These are phyloP conservation scores for Cicer chorassanicum DNA, from an alignment of 306 rosid species.

Conservation along the genomic window DNA sequence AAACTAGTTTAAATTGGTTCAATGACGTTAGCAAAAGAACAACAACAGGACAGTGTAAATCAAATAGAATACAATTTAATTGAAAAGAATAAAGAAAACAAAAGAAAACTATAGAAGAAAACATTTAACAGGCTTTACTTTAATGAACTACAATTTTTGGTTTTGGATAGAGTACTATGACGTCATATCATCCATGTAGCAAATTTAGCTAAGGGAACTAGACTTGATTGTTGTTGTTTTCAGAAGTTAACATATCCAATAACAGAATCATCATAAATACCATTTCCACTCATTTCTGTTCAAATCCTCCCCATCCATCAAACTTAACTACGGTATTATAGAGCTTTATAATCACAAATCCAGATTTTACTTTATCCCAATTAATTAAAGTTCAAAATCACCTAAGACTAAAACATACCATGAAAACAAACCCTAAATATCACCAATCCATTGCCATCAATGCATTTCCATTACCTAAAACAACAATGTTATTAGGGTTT, in stretches of 20 bases:
- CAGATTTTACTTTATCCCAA: constrained; percentile 30
- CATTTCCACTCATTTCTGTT: constrained; percentile 35
- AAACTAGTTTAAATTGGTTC: neutral
- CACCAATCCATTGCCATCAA: constrained; percentile 1
- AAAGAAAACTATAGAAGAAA: neutral
- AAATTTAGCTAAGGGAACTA: neutral
- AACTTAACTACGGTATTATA: constrained; percentile 16
- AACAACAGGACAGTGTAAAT: neutral
- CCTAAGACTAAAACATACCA: constrained; percentile 22
- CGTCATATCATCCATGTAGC: neutral
- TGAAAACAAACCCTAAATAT: constrained; percentile 24
- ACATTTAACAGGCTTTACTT: constrained; percentile 17
- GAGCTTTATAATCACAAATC: constrained; percentile 13
- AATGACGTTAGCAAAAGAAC: constrained; percentile 14
- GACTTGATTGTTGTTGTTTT: neutral
- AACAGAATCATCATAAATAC: constrained; percentile 26
- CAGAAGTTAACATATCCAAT: constrained; percentile 21
- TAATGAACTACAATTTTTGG: constrained; percentile 3
- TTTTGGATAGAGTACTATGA: neutral
- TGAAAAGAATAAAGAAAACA: constrained; percentile 16
- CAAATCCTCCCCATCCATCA: constrained; percentile 27
- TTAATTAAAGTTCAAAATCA: constrained; percentile 32
- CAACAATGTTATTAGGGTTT: constrained; percentile 10
- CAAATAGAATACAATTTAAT: constrained; percentile 14
- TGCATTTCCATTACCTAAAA: constrained; percentile 36